Base-by-base conservation (phyloP, 805 yeast species). In the Millerago galiae region DNA sequence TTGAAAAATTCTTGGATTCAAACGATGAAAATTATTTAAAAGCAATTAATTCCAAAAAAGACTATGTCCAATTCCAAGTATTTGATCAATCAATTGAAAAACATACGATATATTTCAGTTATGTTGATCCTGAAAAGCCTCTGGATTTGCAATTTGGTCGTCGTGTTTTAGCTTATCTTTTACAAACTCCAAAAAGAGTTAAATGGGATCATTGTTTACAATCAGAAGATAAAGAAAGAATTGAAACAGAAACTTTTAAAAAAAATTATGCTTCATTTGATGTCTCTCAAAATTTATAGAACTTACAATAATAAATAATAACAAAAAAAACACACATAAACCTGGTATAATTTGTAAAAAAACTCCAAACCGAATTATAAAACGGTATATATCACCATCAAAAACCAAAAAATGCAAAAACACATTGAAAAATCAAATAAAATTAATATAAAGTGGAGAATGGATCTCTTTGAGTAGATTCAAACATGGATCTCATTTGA, bases 111-210 rank as follows among this genome's bases (percentile, higher is more conserved):
- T 64, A 52, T 42, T 34, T 67, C 2, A 56, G 66, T 26, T 45
- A 36, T 9, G 32, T 53, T 2, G 65, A 65, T 1, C 48, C 54
- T 4, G 54, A 55, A 3, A 67, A 67, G 40, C 50, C 70, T 11
- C 62, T 88, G 8, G 96, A 90, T 58, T 61, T 87, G 12, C 95
- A 86, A 51, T 85, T 90, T 53, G 95, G 95, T 2, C 69, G 97
- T 58, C 72, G 88, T 53, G 89, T 84, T 1, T 53, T 86, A 25
- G 90, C 96, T 0, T 69, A 70, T 47, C 61, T 81, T 3, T 56
- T 89, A 38, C 76, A 71, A 35, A 65, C 75, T 13, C 81, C 83
- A 2, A 79, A 78, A 40, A 68, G 89, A 48, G 60, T 75, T 1
- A 79, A 77, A 44, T 89, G 96, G 97, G 82, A 81, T 43, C 74